Base-by-base conservation (phyloP, 2,329 filamentous ascomycete species). In the Fonsecaea multimorphosa region DNA sequence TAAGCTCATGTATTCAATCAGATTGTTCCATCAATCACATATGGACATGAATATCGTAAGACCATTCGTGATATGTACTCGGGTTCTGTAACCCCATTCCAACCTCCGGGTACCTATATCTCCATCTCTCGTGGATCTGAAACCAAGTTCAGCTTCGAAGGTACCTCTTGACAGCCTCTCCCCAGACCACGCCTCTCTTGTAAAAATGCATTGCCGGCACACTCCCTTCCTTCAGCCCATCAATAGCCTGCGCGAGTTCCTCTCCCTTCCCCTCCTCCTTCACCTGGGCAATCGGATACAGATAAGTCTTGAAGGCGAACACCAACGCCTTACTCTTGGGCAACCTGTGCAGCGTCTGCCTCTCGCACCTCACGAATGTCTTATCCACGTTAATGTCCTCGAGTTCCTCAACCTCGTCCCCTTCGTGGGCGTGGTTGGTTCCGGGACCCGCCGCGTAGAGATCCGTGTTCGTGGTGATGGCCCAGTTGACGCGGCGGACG, bases 281-380 rank as follows among this genome's bases (percentile, higher is more conserved):
- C 53, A 89, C 76, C 58, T 86, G 79, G 44, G 71, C 70, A 7
- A 89, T 73, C 1, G 81, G 80, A 74, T 89, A 88, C 64, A 82
- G 76, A 74, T 88, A 89, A 16, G 87, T 89, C 75, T 88, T 87
- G 74, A 89, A 86, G 0, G 79, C 81, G 76, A 89, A 89, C 0
- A 88, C 80, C 22, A 89, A 57, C 7, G 85, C 86, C 59, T 79
- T 78, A 0, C 80, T 84, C 55, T 76, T 68, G 3, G 85, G 85
- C 29, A 89, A 73, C 0, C 87, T 80, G 76, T 88, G 86, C 36
- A 90, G 74, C 0, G 85, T 87, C 78, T 89, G 87, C 34, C 86
- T 77, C 74, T 90, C 87, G 68, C 81, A 85, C 3, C 87, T 78
- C 24, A 89, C 61, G 44, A 79, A 75, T 0, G 81, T 82, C 80